These are phyloP conservation scores for Podospora didyma DNA, from an alignment of 495 filamentous ascomycete genomes.

Conservation along the genomic window DNA sequence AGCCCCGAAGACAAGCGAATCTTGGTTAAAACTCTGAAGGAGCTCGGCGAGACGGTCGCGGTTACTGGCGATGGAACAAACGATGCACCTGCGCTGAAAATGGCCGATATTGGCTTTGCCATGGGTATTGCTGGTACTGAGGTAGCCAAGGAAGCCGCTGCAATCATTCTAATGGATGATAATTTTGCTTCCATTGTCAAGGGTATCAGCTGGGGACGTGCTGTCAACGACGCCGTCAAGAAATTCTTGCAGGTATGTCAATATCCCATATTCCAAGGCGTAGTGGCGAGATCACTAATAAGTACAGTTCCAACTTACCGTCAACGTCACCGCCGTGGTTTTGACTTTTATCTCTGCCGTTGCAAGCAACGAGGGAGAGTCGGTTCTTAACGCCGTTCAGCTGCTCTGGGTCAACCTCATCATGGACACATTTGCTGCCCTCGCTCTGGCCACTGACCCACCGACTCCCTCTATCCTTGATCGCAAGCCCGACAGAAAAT, in stretches of 20 bases:
- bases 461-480: constrained; percentile 73
- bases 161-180: constrained; percentile 87
- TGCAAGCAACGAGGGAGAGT: constrained; percentile 59
- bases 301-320: constrained; percentile 79
- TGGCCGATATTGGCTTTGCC: constrained; percentile 88
- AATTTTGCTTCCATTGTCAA: constrained; percentile 86
- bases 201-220: constrained; percentile 84
- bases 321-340: constrained; percentile 83
- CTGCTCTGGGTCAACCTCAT: constrained; percentile 91
- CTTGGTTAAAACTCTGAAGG: constrained; percentile 67
- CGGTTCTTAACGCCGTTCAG: constrained; percentile 82
- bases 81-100: constrained; percentile 80
- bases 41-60: constrained; percentile 73
- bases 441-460: constrained; percentile 82
- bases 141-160: constrained; percentile 87
- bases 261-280: too few species aligned
- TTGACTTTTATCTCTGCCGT: constrained; percentile 82
- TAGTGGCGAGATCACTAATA: neutral
- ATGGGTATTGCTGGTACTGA: constrained; percentile 91
- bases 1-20: constrained; percentile 86
- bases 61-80: constrained; percentile 90
- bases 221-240: constrained; percentile 88
- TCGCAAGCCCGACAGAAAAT: constrained; percentile 72
- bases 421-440: constrained; percentile 88
- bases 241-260: constrained; percentile 71